Percentiles rank a stretch among this genome's conserved stretches.
These are phyloP conservation scores for Thalia dealbata DNA, from an alignment of 176 grass and related monocot species.

Conservation along the genomic window DNA sequence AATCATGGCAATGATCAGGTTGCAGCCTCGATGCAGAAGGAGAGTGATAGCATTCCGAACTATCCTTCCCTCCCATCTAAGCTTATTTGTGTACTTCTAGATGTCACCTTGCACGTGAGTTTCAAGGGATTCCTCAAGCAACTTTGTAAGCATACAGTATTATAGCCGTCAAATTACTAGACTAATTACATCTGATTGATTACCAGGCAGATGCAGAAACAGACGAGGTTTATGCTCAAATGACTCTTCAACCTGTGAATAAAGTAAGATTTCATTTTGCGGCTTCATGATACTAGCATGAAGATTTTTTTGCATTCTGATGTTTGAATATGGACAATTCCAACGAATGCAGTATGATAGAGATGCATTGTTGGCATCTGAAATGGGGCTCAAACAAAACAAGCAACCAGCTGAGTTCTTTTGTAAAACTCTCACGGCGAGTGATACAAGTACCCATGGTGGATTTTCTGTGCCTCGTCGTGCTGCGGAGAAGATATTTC, in stretches of 20 bases:
- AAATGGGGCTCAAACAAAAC: constrained; percentile 91
- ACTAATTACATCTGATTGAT: constrained; percentile 7
- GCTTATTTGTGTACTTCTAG: constrained; percentile 84
- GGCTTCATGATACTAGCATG: not conserved
- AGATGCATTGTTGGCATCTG: constrained; percentile 92
- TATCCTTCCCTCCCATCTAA: constrained; percentile 92
- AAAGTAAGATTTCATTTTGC: constrained; percentile 40
- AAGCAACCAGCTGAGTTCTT: constrained; percentile 94
- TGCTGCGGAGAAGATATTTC: constrained; percentile 98
- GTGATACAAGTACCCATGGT: constrained; percentile 92
- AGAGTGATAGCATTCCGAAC: constrained; percentile 60
- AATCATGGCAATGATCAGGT: constrained; percentile 37
- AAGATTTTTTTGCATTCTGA: constrained; percentile 1
- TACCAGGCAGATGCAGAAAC: constrained; percentile 90
- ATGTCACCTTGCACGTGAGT: constrained; percentile 75
- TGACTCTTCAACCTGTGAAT: constrained; percentile 96
- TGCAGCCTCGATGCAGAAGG: constrained; percentile 94
- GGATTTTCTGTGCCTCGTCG: constrained; percentile 96
- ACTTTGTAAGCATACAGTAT: not conserved
- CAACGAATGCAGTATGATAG: constrained; percentile 71
- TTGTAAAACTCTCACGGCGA: constrained; percentile 88
- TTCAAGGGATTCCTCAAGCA: not conserved
- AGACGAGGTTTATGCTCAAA: constrained; percentile 97
- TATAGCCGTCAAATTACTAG: not conserved
- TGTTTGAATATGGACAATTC: constrained; percentile 21